Base-by-base conservation (phyloP, 169 alveolate species). In the Plasmodium berghei region DNA sequence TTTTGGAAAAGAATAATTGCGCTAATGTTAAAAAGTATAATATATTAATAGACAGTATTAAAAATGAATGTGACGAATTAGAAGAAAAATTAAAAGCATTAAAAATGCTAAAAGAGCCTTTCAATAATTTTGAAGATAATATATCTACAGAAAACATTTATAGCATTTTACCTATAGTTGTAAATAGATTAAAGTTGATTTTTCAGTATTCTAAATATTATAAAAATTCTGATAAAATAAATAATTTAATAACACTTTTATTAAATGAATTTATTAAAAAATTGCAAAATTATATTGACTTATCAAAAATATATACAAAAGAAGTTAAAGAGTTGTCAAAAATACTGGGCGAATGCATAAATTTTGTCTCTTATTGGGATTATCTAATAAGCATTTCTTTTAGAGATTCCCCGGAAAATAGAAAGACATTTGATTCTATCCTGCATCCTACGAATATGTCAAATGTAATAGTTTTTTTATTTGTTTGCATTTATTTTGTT, bases 341-440 rank as follows among this genome's bases (percentile, higher is more conserved):
- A 46, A 56, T 64, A 16, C 45, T 83, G 45, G 90, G 67, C 42
- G 90, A 83, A 49, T 83, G 90, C 48, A 66, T 83, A 28, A 83
- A 83, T 61, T 67, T 83, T n/a, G 90, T 83, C 26, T 67, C 80
- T 9, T 67, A 83, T 64, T 83, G 90, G 90, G 72, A 83, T 20
- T 83, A 83, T 52, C 52, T 83, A 8, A 52, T 83, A 58, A 62
- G 56, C 26, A 46, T 83, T 28, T 83, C 85, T 8, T 83, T 83
- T 26, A 42, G 52, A 54, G 56, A 20, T 18, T 34, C 72, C 22
- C 56, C 34, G 26, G 90, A 67, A 34, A 58, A 24, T 16, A 67
- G 69, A 28, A 10, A 14, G 9, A 34, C 77, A 28, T 55, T 66
- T 49, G 85, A 83, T 18, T 55, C 71, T 9, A 83, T 83, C 55